Evolutionary conservation across 345 rosid genomes (phyloP), one percentile per base, ranked within the genome.

Genomic region (Syzygium aqueum): DNA sequence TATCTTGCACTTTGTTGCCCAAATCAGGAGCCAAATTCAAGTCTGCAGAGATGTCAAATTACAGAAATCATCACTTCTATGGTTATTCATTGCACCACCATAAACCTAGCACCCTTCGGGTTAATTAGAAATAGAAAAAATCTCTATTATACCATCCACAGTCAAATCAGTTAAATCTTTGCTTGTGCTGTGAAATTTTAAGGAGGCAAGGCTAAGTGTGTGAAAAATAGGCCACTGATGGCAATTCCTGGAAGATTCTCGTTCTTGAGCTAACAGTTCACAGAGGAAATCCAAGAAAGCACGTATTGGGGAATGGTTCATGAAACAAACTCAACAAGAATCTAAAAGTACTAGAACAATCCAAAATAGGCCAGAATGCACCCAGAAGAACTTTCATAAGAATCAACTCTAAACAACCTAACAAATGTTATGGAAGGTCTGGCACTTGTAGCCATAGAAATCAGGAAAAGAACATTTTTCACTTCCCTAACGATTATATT

Each of bases 11-110:
- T 90, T 90, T 93, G 83, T 40, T 85, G 19, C 89, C 94, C 90
- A 93, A 90, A 84, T 92, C 95, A 8, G 95, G 94, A 46, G 86
- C 86, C 86, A 91, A 91, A 88, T 86, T 92, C 73, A 95, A 86
- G 90, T 95, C 99, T 96, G 94, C 89, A 91, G 6, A 53, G 86
- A 88, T 87, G 61, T 86, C 84, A 89, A 9, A 37, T 51, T 21
- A 84, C 43, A 85, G 27, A 17, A 51, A 80, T 52, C 51, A 21
- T 63, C 54, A 73, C 49, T 51, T 28, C 46, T 84, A 84, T 52
- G 19, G 17, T 37, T 37, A 33, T 73, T 43, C 25, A 37, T 37
- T 19, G 82, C 82, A 73, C 82, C 14, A 4, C 37, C 82, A 37
- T 37, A 37, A 33, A 73, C 82, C 82, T 73, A 73, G 49, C 80